Evolutionary conservation across 306 rosid genomes (phyloP).

Genomic region (Vigna reflexopilosa): DNA sequence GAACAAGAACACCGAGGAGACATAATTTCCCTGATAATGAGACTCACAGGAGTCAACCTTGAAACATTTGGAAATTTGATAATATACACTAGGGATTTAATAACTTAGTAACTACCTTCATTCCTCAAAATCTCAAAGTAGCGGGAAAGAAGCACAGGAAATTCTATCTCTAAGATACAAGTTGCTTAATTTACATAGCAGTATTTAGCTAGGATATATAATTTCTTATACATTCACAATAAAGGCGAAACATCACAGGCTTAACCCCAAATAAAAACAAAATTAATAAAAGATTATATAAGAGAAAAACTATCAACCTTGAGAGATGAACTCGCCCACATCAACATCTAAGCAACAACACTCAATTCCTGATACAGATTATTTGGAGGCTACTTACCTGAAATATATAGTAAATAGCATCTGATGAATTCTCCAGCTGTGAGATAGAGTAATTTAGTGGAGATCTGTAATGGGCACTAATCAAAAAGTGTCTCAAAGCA

Average conservation of each 20-base stretch:
- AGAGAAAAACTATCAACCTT: constrained; percentile 27
- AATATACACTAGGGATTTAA: too few relatives aligned
- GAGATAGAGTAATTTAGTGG: constrained; percentile 80
- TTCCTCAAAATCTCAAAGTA: too few relatives aligned
- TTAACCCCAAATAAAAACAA: constrained; percentile 20
- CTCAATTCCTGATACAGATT: constrained; percentile 41
- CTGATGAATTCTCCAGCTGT: constrained; percentile 88
- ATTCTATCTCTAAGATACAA: background rate
- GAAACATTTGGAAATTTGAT: too few relatives aligned
- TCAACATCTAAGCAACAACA: constrained; percentile 37
- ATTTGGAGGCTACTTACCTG: constrained; percentile 59
- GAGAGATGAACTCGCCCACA: constrained; percentile 3
- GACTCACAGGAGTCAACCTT: background rate
- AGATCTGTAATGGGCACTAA: constrained; percentile 84
- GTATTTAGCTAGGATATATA: background rate
- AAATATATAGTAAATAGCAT: constrained; percentile 80
- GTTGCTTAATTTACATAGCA: background rate
- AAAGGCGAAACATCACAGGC: background rate
- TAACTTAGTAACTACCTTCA: too few relatives aligned
- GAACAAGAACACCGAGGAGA: background rate
- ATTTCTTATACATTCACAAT: constrained; percentile 12
- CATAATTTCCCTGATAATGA: background rate
- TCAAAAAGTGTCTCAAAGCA: constrained; percentile 87
- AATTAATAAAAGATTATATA: background rate
- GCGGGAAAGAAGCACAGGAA: too few relatives aligned